These are phyloP conservation scores for Sechiopsis laciniata DNA, from an alignment of 306 rosid genomes.

Conservation along the genomic window DNA sequence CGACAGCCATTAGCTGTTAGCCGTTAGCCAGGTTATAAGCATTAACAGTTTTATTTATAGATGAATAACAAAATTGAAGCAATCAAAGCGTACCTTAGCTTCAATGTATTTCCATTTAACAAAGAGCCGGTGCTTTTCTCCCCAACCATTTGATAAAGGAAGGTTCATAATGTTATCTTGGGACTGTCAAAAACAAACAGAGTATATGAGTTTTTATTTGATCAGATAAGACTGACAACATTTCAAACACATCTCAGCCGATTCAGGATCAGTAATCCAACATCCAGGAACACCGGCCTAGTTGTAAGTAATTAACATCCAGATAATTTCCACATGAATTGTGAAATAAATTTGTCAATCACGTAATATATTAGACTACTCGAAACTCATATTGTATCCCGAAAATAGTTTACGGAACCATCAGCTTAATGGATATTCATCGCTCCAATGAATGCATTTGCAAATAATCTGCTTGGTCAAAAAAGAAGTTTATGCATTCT, in stretches of 20 bases:
- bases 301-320: neutral
- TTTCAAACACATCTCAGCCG: neutral
- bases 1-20: slow-evolving; percentile 8
- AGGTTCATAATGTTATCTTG: slow-evolving; percentile 96
- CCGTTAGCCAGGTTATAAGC: neutral
- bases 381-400: neutral
- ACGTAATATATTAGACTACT: neutral
- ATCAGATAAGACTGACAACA: neutral
- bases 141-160: slow-evolving; percentile 89
- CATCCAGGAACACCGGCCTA: neutral
- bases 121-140: slow-evolving; percentile 73
- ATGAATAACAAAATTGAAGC: neutral
- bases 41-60: neutral
- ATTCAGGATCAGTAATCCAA: neutral
- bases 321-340: neutral
- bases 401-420: neutral
- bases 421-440: neutral
- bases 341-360: neutral
- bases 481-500: neutral
- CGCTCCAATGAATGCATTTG: neutral
- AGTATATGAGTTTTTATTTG: neutral
- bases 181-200: slow-evolving; percentile 54
- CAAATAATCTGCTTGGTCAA: neutral
- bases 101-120: slow-evolving; percentile 90
- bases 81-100: slow-evolving; percentile 57